Base-by-base conservation (phyloP, 345 rosid species). In the Eucalyptus regnans region DNA sequence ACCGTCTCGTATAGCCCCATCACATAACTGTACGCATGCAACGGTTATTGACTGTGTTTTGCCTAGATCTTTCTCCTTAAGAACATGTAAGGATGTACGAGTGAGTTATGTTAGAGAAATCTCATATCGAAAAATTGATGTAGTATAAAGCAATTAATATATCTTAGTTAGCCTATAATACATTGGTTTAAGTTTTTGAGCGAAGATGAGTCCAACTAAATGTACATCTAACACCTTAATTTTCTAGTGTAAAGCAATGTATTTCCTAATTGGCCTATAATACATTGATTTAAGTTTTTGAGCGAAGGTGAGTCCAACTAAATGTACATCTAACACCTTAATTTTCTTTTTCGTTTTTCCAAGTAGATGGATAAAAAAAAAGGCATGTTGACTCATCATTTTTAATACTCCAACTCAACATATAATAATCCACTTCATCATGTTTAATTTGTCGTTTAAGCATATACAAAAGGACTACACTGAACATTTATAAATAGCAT, bases 201-300 rank as follows among this genome's bases (percentile, higher is more conserved):
- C 3, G 0, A 58, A 58, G n/a, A 5, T 58, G 11, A 11, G 66
- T 9, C n/a, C n/a, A 58, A 11, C 14, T 6, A 0, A 25, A 58
- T 58, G 1, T 58, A 25, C 58, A 52, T 52, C 25, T 52, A 27
- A 62, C 4, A 27, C 7, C 33, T 13, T 29, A 62, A 62, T 62
- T 27, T 64, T n/a, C 16, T 12, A 27, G 66, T 25, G 31, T 27
- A 11, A 25, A 27, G 66, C n/a, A 25, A 25, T 56, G 1, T 60
- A 60, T 25, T 10, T 60, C 29, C 15, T 60, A 60, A 25, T 25
- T 60, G 14, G 8, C n/a, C 7, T 10, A 60, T 25, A 9, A 58
- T 27, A 9, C 29, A 58, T 58, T 5, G n/a, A 0, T 25, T 23
- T 25, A 10, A 25, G 1, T 11, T 58, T 56, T 58, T 58, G 1